Base-by-base conservation (phyloP, 164 flowering plant genomes). In the Cinnamomum chago region DNA sequence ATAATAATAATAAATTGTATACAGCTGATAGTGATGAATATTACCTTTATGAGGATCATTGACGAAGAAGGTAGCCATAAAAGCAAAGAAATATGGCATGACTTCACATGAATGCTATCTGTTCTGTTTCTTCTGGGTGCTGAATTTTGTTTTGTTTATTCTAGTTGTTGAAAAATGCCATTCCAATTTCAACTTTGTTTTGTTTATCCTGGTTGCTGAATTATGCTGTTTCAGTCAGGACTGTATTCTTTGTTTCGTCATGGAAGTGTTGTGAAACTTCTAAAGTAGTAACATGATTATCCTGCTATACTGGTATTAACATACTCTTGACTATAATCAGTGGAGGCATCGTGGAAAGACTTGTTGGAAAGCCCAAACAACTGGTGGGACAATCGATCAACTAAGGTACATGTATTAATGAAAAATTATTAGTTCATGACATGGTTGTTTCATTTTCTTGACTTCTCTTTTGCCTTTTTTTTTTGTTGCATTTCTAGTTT, bases 301-400 rank as follows among this genome's bases (percentile, higher is more conserved):
- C 17, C 58, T 52, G 2, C 58, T 52, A 4, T 52, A 3, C 18
- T 52, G 18, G 18, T 52, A 13, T 52, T 30, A 30, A 30, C 33
- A 30, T 30, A 30, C 33, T 30, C 58, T 52, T 52, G 18, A 52
- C 18, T 13, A 52, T 25, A 68, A 58, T 60, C 55, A 76, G 86
- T 72, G 15, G 85, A 83, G 27, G 85, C 84, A 62, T 68, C 58
- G n/a, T 91, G 96, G 96, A 90, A 85, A 79, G 75, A 85, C 73
- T 81, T 88, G 79, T 75, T 86, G 67, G 86, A 88, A 65, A 88
- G 88, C 76, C 90, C 90, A 62, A 50, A 74, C 52, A 84, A 86
- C 23, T 91, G 96, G 96, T 88, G 91, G 93, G 96, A 91, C 79
- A 88, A 89, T 67, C 87, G 95, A 76, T 65, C 65, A 12, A 18